Percentiles rank a stretch among this genome's conserved stretches.
These are phyloP conservation scores for Strobilomyces confusus DNA, from an alignment of 768 basidiomycete genomes.

Conservation along the genomic window DNA sequence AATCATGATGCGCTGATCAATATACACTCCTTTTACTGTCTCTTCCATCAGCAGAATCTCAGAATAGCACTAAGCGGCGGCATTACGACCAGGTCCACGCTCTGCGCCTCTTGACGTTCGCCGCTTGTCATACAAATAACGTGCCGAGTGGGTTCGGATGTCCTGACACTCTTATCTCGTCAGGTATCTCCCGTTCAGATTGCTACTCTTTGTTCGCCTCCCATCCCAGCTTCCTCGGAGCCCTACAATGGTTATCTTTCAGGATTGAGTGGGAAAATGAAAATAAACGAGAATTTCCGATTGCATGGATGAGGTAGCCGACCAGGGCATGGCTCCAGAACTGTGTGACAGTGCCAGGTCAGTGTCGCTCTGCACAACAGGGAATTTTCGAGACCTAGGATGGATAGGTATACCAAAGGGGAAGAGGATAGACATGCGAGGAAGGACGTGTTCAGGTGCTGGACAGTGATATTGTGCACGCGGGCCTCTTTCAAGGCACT, in stretches of 20 bases:
- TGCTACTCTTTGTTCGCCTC: constrained; percentile 48
- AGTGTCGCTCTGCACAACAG: constrained; percentile 72
- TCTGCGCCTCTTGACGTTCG: too few species aligned
- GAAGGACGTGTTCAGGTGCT: constrained; percentile 89
- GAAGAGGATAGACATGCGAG: constrained; percentile 55
- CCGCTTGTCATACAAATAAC: too few species aligned
- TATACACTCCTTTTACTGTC: too few species aligned
- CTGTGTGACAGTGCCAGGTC: constrained; percentile 73
- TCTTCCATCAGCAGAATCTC: too few species aligned
- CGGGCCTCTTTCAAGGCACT: constrained; percentile 84
- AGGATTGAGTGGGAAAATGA: constrained; percentile 67
- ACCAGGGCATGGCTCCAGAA: constrained; percentile 88
- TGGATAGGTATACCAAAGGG: neutral
- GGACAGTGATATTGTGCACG: constrained; percentile 70
- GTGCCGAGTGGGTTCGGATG: too few species aligned
- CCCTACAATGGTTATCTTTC: constrained; percentile 67
- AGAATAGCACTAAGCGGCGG: too few species aligned
- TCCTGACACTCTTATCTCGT: too few species aligned
- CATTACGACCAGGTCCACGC: too few species aligned
- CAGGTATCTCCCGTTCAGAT: neutral
- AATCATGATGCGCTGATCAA: too few species aligned
- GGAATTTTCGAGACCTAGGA: constrained; percentile 86
- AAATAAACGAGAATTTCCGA: constrained; percentile 53
- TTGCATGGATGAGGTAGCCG: constrained; percentile 59
- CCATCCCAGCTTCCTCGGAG: constrained; percentile 57